Evolutionary conservation across 139 green algal genomes (phyloP).

Genomic region (Asterochloris sp.): DNA sequence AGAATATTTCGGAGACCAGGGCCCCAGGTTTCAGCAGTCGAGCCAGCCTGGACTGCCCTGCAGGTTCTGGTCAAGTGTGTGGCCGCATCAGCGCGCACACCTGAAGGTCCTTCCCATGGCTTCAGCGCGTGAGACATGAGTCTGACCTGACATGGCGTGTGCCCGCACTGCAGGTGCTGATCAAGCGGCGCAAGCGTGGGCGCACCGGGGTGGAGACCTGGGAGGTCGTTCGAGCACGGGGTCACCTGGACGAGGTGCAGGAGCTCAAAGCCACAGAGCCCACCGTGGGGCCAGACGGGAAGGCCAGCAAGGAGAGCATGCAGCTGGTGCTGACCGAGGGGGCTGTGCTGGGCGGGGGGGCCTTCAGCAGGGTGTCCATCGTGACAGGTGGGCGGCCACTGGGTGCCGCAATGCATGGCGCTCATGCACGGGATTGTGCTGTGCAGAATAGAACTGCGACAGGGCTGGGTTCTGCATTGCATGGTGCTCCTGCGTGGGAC

Average conservation of each 20-base stretch:
- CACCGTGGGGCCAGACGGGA: not conserved
- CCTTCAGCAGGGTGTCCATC: slow-evolving; percentile 82
- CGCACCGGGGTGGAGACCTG: slow-evolving; percentile 49
- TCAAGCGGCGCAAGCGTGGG: slow-evolving; percentile 62
- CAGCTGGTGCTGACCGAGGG: slow-evolving; percentile 72
- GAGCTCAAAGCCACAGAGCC: slow-evolving; percentile 50
- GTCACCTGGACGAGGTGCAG: slow-evolving; percentile 87
- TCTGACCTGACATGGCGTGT: no score
- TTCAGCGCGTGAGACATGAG: no score
- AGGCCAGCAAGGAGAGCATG: slow-evolving; percentile 11
- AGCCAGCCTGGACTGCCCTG: no score
- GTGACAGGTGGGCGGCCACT: slow-evolving; percentile 39
- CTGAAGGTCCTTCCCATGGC: no score
- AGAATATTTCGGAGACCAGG: no score
- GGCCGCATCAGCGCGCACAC: no score
- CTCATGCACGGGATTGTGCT: not conserved
- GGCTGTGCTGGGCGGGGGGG: slow-evolving; percentile 77
- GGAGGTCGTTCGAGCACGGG: slow-evolving; percentile 77
- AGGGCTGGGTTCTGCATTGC: not conserved
- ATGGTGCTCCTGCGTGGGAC: no score
- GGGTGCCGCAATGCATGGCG: not conserved
- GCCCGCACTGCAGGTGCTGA: slow-evolving; percentile 26
- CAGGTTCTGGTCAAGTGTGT: no score
- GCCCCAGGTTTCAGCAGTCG: no score
- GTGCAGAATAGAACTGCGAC: not conserved